These are phyloP conservation scores for Adansonia grandidieri DNA, from an alignment of 441 rosid genomes.

Conservation along the genomic window DNA sequence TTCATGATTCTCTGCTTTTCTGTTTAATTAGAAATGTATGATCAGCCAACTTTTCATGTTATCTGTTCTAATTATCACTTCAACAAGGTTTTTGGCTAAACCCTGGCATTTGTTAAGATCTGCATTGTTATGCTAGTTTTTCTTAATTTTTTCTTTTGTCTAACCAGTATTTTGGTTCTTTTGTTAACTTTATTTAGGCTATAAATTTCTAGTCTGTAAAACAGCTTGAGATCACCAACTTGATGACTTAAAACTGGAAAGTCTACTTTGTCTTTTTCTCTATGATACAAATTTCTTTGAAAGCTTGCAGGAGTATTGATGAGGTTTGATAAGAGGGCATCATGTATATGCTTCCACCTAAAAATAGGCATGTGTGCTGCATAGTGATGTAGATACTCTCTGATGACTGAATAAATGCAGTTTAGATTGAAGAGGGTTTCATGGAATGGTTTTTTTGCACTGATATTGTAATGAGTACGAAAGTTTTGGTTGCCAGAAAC, in stretches of 20 bases:
- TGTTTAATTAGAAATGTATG: constrained; percentile 11
- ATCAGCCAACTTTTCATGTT: background rate
- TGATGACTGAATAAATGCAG: no score
- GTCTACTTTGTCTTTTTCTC: background rate
- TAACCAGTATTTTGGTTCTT: constrained; percentile 2
- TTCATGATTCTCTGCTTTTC: background rate
- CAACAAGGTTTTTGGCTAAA: background rate
- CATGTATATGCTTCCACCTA: background rate
- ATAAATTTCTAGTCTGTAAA: background rate
- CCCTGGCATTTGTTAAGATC: background rate
- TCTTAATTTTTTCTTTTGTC: background rate
- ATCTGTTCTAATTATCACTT: background rate
- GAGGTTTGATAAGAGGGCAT: background rate
- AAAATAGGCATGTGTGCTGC: background rate
- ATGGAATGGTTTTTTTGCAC: background rate
- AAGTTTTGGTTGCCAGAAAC: background rate
- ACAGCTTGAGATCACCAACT: background rate
- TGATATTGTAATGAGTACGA: background rate
- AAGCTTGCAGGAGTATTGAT: background rate
- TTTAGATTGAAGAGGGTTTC: background rate
- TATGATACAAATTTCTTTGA: background rate
- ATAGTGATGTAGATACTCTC: background rate
- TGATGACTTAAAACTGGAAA: background rate
- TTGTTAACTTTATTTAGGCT: background rate
- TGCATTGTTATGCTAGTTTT: background rate